phyloP scores from a whole-genome alignment of 352 stramenopile species.

The Globisporangium okanoganense region DNA sequence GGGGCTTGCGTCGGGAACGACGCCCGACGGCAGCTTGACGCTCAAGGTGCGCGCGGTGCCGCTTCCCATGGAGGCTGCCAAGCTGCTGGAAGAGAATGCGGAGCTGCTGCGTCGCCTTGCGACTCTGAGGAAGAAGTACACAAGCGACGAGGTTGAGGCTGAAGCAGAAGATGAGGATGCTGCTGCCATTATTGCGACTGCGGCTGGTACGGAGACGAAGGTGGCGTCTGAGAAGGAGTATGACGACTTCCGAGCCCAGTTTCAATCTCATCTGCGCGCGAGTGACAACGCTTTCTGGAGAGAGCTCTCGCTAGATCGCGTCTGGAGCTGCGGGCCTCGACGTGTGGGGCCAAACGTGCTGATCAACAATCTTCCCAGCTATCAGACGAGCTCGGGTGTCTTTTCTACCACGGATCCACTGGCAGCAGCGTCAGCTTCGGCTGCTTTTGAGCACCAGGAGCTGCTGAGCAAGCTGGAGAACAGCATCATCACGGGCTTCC shows the following conservation, averaged over 20 bases:
- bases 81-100: conserved; percentile 73
- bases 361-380: conserved; percentile 67
- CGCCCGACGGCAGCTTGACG: conserved; percentile 60
- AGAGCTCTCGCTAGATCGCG: conserved; percentile 38
- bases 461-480: conserved; percentile 66
- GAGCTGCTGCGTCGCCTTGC: conserved; percentile 41
- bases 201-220: conserved; percentile 1
- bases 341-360: conserved; percentile 73
- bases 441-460: conserved; percentile 16
- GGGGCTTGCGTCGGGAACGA: conserved; percentile 52
- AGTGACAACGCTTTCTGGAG: conserved; percentile 54
- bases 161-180: not conserved
- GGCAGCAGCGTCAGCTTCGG: not conserved
- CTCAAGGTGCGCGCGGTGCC: conserved; percentile 77
- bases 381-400: conserved; percentile 11
- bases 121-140: conserved; percentile 23
- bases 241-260: conserved; percentile 32
- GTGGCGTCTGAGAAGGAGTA: conserved; percentile 8
- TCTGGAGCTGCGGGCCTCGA: conserved; percentile 77
- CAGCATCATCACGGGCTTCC: conserved; percentile 80
- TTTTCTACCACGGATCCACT: conserved; percentile 4
- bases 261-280: conserved; percentile 40
- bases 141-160: not conserved
- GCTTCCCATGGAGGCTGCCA: conserved; percentile 55
- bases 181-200: not conserved